Evolutionary conservation across 371 early-diverging fungal species (phyloP).

Genomic region (Mucor irregularis): DNA sequence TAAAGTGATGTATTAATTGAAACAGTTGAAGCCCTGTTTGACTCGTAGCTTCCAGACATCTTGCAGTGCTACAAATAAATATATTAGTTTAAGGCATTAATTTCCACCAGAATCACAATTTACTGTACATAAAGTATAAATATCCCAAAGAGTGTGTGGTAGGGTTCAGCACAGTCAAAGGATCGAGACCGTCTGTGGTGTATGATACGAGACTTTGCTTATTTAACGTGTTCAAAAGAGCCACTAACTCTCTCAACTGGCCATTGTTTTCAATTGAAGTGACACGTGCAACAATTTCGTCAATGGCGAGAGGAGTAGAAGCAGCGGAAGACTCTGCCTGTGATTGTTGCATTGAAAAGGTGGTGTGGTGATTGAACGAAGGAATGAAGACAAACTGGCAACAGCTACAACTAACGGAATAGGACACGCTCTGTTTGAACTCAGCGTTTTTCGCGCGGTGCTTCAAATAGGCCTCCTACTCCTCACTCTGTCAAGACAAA

Average conservation of each 20-base stretch:
- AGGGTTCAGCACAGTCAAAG: slow-evolving; percentile 60
- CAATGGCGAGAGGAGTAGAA: slow-evolving; percentile 20
- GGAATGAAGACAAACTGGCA: neutral
- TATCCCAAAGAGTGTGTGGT: slow-evolving; percentile 55
- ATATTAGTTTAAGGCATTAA: neutral
- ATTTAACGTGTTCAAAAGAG: slow-evolving; percentile 35
- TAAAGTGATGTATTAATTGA: slow-evolving; percentile 38
- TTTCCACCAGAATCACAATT: too few relatives aligned
- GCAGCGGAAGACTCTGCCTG: neutral
- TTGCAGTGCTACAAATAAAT: slow-evolving; percentile 32
- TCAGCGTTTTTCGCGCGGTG: too few relatives aligned
- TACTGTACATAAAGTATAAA: slow-evolving; percentile 64
- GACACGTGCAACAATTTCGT: slow-evolving; percentile 47
- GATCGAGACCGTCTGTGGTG: slow-evolving; percentile 51
- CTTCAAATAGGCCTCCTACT: neutral
- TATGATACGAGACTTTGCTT: slow-evolving; percentile 31
- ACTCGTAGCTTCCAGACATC: slow-evolving; percentile 34
- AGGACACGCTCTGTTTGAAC: too few relatives aligned
- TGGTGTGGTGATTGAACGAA: neutral
- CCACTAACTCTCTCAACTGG: slow-evolving; percentile 4
- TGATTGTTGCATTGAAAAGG: slow-evolving; percentile 2
- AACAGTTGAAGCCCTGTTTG: slow-evolving; percentile 32
- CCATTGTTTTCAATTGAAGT: slow-evolving; percentile 19
- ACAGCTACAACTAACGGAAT: too few relatives aligned
- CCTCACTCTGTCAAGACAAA: neutral